A percentile compares a stretch with the other conserved stretches of the same genome.
Conservation (phyloP, 2,329 filamentous ascomycete genomes). For the Penicillium thymicola region DNA sequence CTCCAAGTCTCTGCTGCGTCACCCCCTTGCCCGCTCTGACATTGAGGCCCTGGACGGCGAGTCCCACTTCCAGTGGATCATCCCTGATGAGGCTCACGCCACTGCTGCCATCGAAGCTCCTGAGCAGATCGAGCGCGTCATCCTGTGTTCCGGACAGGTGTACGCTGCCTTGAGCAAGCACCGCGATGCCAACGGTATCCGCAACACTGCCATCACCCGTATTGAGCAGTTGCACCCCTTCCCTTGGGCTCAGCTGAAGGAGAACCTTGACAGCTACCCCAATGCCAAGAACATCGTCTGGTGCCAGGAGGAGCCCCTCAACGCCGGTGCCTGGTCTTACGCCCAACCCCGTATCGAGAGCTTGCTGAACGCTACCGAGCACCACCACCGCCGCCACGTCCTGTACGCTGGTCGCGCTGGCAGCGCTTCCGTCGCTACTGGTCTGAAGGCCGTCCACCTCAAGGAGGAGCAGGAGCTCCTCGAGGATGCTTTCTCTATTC, state of each 20-base stretch:
- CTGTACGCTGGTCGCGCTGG: slow-evolving; percentile 95
- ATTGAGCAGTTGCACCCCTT: slow-evolving; percentile 98
- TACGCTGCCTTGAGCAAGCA: slow-evolving; percentile 88
- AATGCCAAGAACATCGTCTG: slow-evolving; percentile 98
- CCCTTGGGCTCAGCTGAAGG: slow-evolving; percentile 94
- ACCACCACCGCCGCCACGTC: slow-evolving; percentile 90
- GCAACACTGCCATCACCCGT: slow-evolving; percentile 89
- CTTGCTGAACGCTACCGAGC: slow-evolving; percentile 83
- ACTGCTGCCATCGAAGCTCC: slow-evolving; percentile 67
- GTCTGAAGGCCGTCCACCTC: slow-evolving; percentile 79
- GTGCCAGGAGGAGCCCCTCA: slow-evolving; percentile 96
- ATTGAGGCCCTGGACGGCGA: slow-evolving; percentile 90
- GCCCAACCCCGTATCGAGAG: slow-evolving; percentile 98
- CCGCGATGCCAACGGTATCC: slow-evolving; percentile 79
- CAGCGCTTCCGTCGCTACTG: slow-evolving; percentile 89
- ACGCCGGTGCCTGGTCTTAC: slow-evolving; percentile 95
- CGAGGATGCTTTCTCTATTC: slow-evolving; percentile 60
- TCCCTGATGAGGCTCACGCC: slow-evolving; percentile 82
- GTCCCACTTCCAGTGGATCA: slow-evolving; percentile 95
- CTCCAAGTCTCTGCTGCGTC: slow-evolving; percentile 92
- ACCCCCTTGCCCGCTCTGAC: slow-evolving; percentile 83
- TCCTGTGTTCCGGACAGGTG: slow-evolving; percentile 93
- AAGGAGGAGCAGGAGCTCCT: slow-evolving; percentile 91
- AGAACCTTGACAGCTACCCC: slow-evolving; percentile 94
- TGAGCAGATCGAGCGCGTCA: slow-evolving; percentile 88